Evolutionary conservation across 1,284 basidiomycete genomes (phyloP).

Genomic region (Ceratobasidium theobromae): DNA sequence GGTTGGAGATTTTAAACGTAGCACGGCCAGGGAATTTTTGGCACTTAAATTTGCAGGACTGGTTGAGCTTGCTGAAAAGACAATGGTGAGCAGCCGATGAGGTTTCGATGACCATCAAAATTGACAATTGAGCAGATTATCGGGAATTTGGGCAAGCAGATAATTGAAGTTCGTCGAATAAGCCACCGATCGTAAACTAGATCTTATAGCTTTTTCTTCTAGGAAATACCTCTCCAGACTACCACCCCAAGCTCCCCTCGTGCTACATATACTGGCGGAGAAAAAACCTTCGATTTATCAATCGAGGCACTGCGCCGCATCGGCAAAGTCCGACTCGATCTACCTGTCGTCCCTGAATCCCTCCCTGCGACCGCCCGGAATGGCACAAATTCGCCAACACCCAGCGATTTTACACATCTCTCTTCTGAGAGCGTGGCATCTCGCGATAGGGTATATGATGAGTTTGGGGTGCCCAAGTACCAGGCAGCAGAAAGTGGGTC

Average conservation of each 20-base stretch:
- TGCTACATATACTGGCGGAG: conserved; percentile 57
- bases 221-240: conserved; percentile 79
- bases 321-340: conserved; percentile 54
- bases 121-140: conserved; percentile 75
- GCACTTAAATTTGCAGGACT: conserved; percentile 87
- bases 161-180: conserved; percentile 61
- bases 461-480: conserved; percentile 35
- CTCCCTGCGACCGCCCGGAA: background rate
- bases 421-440: background rate
- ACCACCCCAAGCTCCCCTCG: conserved; percentile 82
- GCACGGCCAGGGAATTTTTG: conserved; percentile 69
- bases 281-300: conserved; percentile 61
- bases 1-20: conserved; percentile 83
- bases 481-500: conserved; percentile 29
- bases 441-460: conserved; percentile 29
- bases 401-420: background rate
- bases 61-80: conserved; percentile 83
- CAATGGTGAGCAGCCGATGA: conserved; percentile 54
- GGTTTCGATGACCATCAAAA: too few relatives aligned
- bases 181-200: background rate
- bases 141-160: conserved; percentile 76
- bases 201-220: conserved; percentile 29
- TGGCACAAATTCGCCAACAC: background rate
- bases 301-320: conserved; percentile 64
- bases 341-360: conserved; percentile 20